A percentile compares a stretch with the other conserved stretches of the same genome.
Evolutionary conservation across 2,329 filamentous ascomycete species (phyloP).

Genomic region (Fusarium sp.): DNA sequence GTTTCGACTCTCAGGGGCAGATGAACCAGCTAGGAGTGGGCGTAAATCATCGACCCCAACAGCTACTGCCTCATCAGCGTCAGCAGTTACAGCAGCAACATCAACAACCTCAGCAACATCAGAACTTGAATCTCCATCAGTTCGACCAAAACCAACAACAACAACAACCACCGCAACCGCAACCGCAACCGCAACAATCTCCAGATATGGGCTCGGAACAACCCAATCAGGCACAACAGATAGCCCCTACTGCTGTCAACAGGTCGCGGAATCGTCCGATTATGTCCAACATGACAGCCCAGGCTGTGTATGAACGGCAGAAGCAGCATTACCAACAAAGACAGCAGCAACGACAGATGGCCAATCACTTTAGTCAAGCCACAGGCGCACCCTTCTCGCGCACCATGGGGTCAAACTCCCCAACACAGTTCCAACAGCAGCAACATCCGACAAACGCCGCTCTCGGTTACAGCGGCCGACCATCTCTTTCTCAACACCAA

Average conservation of each 20-base stretch:
- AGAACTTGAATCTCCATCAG: slow-evolving; percentile 9
- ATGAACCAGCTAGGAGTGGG: neutral
- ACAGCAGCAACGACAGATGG: slow-evolving; percentile 32
- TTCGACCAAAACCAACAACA: slow-evolving; percentile 24
- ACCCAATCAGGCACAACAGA: slow-evolving; percentile 2
- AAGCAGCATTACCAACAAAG: slow-evolving; percentile 17
- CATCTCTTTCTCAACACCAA: slow-evolving; percentile 10
- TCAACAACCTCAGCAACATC: slow-evolving; percentile 20
- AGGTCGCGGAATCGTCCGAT: slow-evolving; percentile 5
- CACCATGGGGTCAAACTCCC: slow-evolving; percentile 12
- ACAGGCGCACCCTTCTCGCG: slow-evolving; percentile 19
- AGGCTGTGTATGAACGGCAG: slow-evolving; percentile 27
- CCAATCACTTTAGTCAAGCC: slow-evolving; percentile 27
- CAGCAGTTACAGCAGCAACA: slow-evolving; percentile 22
- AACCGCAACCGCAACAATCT: slow-evolving; percentile 12
- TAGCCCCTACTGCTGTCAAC: neutral
- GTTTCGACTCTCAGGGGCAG: slow-evolving; percentile 30
- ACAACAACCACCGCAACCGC: neutral
- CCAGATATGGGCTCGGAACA: slow-evolving; percentile 10
- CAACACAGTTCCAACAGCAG: slow-evolving; percentile 33
- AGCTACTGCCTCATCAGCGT: slow-evolving; percentile 9
- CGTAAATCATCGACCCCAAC: slow-evolving; percentile 22
- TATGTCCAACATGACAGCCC: slow-evolving; percentile 9
- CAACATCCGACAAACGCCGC: slow-evolving; percentile 22
- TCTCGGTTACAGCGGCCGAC: neutral